Percentiles rank a stretch among this genome's conserved stretches.
phyloP scores from a whole-genome alignment of 306 rosid genomes.

The Luffa aegyptiaca region DNA sequence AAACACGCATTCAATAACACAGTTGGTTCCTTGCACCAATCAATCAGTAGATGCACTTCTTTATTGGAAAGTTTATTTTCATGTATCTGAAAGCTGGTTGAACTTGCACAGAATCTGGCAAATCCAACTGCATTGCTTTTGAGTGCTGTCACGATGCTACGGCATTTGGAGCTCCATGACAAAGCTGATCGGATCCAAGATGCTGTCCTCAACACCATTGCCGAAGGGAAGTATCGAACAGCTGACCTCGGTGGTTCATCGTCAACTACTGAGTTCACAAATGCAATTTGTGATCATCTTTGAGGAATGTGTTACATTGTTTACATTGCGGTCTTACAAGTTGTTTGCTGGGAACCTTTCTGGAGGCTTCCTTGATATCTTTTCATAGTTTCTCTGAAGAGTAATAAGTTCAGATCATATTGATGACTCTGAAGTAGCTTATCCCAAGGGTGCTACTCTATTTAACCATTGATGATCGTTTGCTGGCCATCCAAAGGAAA shows the following conservation, averaged over 20 bases:
- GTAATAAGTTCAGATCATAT: constrained; percentile 36
- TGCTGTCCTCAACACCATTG: constrained; percentile 73
- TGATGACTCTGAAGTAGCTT: constrained; percentile 19
- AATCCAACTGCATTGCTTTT: constrained; percentile 92
- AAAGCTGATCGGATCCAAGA: constrained; percentile 70
- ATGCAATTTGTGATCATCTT: constrained; percentile 76
- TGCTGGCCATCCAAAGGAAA: not conserved
- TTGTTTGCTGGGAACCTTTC: constrained; percentile 22
- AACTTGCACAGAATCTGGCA: constrained; percentile 64
- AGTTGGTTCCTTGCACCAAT: not conserved
- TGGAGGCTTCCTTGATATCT: constrained; percentile 15
- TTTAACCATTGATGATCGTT: constrained; percentile 9
- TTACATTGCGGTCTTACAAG: not conserved
- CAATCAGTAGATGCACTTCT: not conserved
- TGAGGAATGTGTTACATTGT: constrained; percentile 17
- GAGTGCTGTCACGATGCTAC: constrained; percentile 81
- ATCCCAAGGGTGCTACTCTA: constrained; percentile 1
- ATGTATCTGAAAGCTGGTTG: not conserved
- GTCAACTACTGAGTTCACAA: constrained; percentile 62
- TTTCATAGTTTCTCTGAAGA: constrained; percentile 16
- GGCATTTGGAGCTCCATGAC: constrained; percentile 69
- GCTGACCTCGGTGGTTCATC: constrained; percentile 93
- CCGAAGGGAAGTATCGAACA: constrained; percentile 86
- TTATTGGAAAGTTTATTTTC: not conserved
- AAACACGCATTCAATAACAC: not conserved